Base-by-base conservation (phyloP, 78 protist species). In the Dictyostelium purpureum region DNA sequence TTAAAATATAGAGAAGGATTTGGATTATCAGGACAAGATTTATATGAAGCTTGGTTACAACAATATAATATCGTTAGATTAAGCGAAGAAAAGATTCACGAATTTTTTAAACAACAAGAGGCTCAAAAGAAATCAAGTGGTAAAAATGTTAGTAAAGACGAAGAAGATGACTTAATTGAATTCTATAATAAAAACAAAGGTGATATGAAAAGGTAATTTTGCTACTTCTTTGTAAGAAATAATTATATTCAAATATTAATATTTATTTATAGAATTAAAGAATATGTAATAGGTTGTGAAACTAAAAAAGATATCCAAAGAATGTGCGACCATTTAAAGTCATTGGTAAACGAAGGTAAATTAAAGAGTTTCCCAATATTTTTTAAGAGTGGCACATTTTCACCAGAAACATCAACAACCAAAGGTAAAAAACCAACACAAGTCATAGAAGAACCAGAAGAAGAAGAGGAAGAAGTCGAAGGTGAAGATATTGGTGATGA, bases 1-100 rank as follows among this genome's bases (percentile, higher is more conserved):
- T 35, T 54, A 19, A 6, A 56, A 43, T 28, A 47, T n/a, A 52
- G 88, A 43, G 59, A 52, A 35, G 59, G 47, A 43, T 43, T 73
- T 1, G 54, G 49, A 54, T 59, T 83, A n/a, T 40, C 61, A 54
- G 91, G 91, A 28, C 10, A 83, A 37, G 91, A 70, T 59, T 6
- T 83, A 38, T 83, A 83, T 42, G 80, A 83, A 14, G 61, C 67
- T 31, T 83, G 91, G 91, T 43, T 83, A 31, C 40, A 83, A 71
- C 91, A 83, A 73, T 83, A 73, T 71, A 73, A 83, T 83, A 83
- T 83, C 26, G 91, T 83, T n/a, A 70, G 91, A 59, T 42, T 83
- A 31, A 57, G 40, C 38, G 82, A 83, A 59, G 91, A 83, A 35
- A 83, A 49, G 33, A 83, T 83, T 19, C 28, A 57, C 5, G 82